Evolutionary conservation across 2,329 filamentous ascomycete genomes (phyloP).

Genomic region (Pleoardoris graminearum): DNA sequence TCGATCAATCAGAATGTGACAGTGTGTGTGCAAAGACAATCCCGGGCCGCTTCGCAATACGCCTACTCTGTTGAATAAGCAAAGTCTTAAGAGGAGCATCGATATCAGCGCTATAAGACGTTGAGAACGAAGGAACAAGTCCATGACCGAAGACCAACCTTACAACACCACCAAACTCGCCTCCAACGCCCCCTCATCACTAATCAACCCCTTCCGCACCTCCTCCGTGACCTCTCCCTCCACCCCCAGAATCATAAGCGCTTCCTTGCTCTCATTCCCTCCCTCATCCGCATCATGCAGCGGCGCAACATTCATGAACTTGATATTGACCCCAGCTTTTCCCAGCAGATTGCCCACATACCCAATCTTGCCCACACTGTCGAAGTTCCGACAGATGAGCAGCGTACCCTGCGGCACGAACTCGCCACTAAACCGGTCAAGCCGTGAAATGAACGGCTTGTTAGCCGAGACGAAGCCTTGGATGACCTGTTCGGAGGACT

Average conservation of each 20-base stretch:
- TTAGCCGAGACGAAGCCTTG: conserved; percentile 70
- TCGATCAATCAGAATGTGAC: too few species aligned
- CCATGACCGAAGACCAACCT: background rate
- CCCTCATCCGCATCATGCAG: conserved; percentile 49
- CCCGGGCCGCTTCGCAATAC: too few species aligned
- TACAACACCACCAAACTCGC: conserved; percentile 56
- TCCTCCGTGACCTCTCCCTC: conserved; percentile 65
- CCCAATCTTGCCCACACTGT: conserved; percentile 80
- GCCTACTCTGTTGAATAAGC: too few species aligned
- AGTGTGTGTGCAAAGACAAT: too few species aligned
- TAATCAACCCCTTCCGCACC: conserved; percentile 55
- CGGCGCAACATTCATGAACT: conserved; percentile 74
- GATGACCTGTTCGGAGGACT: conserved; percentile 55
- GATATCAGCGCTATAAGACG: too few species aligned
- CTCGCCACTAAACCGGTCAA: conserved; percentile 73
- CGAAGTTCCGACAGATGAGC: conserved; percentile 80
- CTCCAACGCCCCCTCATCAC: conserved; percentile 55
- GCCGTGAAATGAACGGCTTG: conserved; percentile 68
- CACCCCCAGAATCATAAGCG: conserved; percentile 80
- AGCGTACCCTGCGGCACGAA: conserved; percentile 75
- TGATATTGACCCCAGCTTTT: conserved; percentile 73
- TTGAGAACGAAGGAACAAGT: background rate
- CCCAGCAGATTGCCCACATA: conserved; percentile 74
- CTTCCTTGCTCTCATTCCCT: conserved; percentile 59
- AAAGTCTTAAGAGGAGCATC: too few species aligned